phyloP scores from a whole-genome alignment of 169 alveolate genomes.

The Babesia ovis region DNA sequence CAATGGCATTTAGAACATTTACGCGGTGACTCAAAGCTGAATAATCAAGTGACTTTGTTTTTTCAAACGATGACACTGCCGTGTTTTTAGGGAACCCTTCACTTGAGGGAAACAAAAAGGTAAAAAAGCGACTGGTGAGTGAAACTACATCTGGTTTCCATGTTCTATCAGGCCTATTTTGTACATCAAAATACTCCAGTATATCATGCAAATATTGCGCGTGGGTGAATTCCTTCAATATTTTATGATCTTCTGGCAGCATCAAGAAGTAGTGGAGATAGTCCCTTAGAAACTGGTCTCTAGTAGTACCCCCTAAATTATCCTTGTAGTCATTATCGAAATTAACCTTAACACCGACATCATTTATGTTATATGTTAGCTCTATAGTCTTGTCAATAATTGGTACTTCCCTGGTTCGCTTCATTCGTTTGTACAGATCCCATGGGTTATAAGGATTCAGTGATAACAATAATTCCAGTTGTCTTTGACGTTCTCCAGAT shows the following conservation, averaged over 20 bases:
- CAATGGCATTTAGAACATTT: conserved; percentile 30
- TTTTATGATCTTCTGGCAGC: conserved; percentile 36
- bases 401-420: background rate
- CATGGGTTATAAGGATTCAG: conserved; percentile 64
- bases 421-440: conserved; percentile 55
- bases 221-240: conserved; percentile 29
- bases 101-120: conserved; percentile 21
- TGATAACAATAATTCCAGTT: conserved; percentile 28
- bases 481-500: conserved; percentile 21
- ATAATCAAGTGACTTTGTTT: conserved; percentile 18
- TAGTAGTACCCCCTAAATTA: background rate
- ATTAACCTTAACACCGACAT: background rate
- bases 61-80: conserved; percentile 29
- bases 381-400: conserved; percentile 2
- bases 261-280: conserved; percentile 54
- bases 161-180: background rate
- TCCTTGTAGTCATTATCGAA: background rate
- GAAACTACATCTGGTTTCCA: conserved; percentile 9
- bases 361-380: conserved; percentile 28
- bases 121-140: conserved; percentile 20
- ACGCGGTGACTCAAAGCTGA: conserved; percentile 18
- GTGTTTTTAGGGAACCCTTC: conserved; percentile 56
- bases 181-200: conserved; percentile 31
- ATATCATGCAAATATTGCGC: conserved; percentile 45
- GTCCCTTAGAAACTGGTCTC: conserved; percentile 23